Percentiles rank a stretch among this genome's conserved stretches.
Evolutionary conservation across 2,329 filamentous ascomycete species (phyloP).

Genomic region (Pseudogymnoascus sp.): DNA sequence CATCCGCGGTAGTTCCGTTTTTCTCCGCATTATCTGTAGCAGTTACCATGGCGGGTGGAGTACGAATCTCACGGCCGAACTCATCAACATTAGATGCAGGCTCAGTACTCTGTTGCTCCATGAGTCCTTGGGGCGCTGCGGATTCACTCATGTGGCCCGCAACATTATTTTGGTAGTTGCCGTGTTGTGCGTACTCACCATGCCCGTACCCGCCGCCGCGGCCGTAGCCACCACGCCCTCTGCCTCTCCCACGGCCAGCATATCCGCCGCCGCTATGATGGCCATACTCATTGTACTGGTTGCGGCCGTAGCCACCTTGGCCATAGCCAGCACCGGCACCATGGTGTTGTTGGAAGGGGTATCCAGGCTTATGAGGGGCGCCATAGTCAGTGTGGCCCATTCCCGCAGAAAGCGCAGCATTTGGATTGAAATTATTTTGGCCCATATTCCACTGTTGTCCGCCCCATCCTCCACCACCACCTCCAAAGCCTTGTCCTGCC

Average conservation of each 20-base stretch:
- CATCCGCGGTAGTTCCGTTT: neutral
- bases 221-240: conserved; percentile 29
- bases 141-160: conserved; percentile 23
- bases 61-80: conserved; percentile 31
- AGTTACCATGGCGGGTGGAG: neutral
- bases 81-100: conserved; percentile 27
- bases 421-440: conserved; percentile 87
- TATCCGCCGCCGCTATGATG: conserved; percentile 55
- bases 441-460: conserved; percentile 72
- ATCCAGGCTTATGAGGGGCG: conserved; percentile 64
- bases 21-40: neutral
- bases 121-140: conserved; percentile 25
- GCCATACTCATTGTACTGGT: conserved; percentile 70
- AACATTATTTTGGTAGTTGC: neutral
- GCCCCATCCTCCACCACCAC: conserved; percentile 61
- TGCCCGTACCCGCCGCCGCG: conserved; percentile 18
- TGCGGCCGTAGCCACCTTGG: conserved; percentile 75
- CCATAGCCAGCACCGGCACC: conserved; percentile 62
- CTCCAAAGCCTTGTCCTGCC: conserved; percentile 49
- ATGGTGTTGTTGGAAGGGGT: conserved; percentile 39
- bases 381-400: conserved; percentile 76
- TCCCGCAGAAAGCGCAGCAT: conserved; percentile 55
- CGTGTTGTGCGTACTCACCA: conserved; percentile 9
- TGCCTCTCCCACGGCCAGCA: conserved; percentile 31
- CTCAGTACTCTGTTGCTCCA: conserved; percentile 20